These are phyloP conservation scores for Microcyclosporella mali DNA, from an alignment of 2,329 filamentous ascomycete genomes.

Conservation along the genomic window DNA sequence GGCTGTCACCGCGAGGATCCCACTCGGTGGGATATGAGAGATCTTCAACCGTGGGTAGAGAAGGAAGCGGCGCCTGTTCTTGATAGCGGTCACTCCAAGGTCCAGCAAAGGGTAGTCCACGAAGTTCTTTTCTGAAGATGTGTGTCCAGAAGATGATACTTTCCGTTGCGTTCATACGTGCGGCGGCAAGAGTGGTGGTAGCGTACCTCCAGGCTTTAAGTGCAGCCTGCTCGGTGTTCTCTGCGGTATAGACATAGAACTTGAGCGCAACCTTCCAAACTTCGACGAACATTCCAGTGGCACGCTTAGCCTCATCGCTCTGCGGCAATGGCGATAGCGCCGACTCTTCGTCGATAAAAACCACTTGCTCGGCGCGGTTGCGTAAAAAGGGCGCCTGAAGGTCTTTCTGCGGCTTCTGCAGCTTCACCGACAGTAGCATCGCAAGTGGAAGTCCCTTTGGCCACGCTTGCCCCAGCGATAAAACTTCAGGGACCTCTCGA, in stretches of 20 bases:
- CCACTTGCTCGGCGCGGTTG: conserved; percentile 9
- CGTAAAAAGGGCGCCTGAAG: conserved; percentile 8
- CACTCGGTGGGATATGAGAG: conserved; percentile 17
- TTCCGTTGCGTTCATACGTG: conserved; percentile 28
- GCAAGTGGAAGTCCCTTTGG: too few relatives aligned
- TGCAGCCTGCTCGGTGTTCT: conserved; percentile 10
- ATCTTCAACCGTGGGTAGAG: conserved; percentile 7
- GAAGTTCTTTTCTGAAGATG: conserved; percentile 6
- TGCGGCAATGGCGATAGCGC: conserved; percentile 20
- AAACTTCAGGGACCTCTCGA: too few relatives aligned
- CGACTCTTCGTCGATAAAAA: conserved; percentile 5
- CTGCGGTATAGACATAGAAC: conserved; percentile 17
- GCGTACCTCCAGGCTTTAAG: conserved; percentile 29
- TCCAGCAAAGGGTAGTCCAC: background rate
- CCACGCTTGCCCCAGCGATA: too few relatives aligned
- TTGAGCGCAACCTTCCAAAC: conserved; percentile 27
- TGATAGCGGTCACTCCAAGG: conserved; percentile 4
- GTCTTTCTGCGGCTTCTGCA: too few relatives aligned
- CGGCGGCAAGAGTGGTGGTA: conserved; percentile 23
- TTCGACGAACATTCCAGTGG: conserved; percentile 33
- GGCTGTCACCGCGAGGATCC: conserved; percentile 16
- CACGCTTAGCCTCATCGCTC: conserved; percentile 21
- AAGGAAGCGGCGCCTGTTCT: background rate
- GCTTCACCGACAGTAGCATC: too few relatives aligned
- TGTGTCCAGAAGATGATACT: conserved; percentile 28